Base-by-base conservation (phyloP, 208 protist species). In the Trichomonas tenax region DNA sequence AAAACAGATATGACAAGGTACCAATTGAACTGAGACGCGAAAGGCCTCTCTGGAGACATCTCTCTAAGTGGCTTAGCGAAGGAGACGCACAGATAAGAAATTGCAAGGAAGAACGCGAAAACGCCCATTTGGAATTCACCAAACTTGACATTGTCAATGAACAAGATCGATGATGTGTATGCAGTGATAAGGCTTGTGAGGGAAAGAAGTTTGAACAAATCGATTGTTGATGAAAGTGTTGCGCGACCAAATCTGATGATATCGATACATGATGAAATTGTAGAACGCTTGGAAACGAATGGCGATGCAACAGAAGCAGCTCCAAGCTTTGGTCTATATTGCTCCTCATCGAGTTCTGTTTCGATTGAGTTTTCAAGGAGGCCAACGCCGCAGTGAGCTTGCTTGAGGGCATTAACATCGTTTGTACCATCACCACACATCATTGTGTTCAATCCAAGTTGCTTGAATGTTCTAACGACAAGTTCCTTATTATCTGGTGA, bases 321-420 rank as follows among this genome's bases (percentile, higher is more conserved):
- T 15, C 89, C 89, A 40, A 96, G 40, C 46, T 96, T 51, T 40
- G 89, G 89, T 14, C 51, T 63, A 14, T 81, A 51, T 72, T 63
- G 31, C 15, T 41, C 40, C 0, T 96, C 89, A 38, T 72, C 46
- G 4, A 90, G 6, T n/a, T 1, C 15, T 44, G 17, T n/a, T 48
- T 90, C 82, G 21, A 90, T 45, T 0, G 36, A 90, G 41, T 90
- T 90, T 48, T 90, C 82, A 14, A 90, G 1, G 0, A 90, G 14
- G 1, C 82, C 98, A 95, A 99, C 98, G 96, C 99, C 99, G 0
- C 99, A 98, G 97, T 99, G 98, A 6, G 99, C 98, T 97, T 99
- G 98, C 97, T 99, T 99, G 8, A 99, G 98, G 31, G 99, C 99
- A 49, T 99, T 99, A 21, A 99, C 99, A 97, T 99, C 98, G 97